These are phyloP conservation scores for Apiospora sp. DNA, from an alignment of 2,329 filamentous ascomycete genomes.

Conservation along the genomic window DNA sequence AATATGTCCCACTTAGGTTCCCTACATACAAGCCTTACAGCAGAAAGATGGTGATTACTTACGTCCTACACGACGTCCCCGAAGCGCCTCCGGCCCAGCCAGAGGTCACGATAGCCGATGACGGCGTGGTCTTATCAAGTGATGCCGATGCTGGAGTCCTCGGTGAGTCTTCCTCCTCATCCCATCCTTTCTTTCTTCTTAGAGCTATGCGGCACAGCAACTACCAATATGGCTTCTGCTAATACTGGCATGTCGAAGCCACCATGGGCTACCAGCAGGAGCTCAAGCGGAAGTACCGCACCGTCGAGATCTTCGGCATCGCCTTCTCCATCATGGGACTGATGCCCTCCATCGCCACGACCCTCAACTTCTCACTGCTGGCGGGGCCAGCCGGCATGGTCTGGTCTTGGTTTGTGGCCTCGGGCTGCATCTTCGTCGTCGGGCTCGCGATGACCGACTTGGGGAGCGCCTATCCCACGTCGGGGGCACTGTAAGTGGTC, in stretches of 20 bases:
- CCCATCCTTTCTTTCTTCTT: not conserved
- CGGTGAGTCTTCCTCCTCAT: not conserved
- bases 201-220: too few species aligned
- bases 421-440: slow-evolving; percentile 23
- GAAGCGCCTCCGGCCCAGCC: not conserved
- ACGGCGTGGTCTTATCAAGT: not conserved
- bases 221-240: too few species aligned
- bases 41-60: not conserved
- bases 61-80: not conserved
- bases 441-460: slow-evolving; percentile 19
- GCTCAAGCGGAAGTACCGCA: slow-evolving; percentile 21
- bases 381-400: slow-evolving; percentile 21
- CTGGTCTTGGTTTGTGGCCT: slow-evolving; percentile 22
- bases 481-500: slow-evolving; percentile 7
- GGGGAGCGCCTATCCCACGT: slow-evolving; percentile 13
- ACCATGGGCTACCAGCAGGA: slow-evolving; percentile 23
- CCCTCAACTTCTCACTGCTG: slow-evolving; percentile 14
- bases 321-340: slow-evolving; percentile 24
- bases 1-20: not conserved
- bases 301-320: slow-evolving; percentile 22
- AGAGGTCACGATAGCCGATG: not conserved
- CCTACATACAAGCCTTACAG: not conserved
- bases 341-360: slow-evolving; percentile 22
- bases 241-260: not conserved
- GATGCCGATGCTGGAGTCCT: slow-evolving; percentile 17